Evolutionary conservation across 345 rosid species (phyloP), one percentile per base, ranked within the genome.

Genomic region (Populus pruinosa): DNA sequence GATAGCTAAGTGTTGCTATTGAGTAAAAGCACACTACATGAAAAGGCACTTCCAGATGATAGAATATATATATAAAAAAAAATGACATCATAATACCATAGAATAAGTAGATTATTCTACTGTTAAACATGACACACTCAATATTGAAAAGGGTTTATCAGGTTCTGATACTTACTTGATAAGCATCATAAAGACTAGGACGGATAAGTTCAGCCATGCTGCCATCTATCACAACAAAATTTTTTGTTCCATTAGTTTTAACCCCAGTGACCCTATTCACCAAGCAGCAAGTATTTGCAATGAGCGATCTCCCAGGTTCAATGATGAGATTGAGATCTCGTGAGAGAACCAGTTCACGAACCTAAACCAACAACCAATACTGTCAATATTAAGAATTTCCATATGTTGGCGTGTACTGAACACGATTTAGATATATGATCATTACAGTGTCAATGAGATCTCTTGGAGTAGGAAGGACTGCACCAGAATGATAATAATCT

Each of bases 181-280:
- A 96, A 43, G 99, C 98, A 81, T 82, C 98, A 76, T 96, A 96
- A 36, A 96, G 98, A 87, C 98, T 96, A 8, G 97, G 99, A 67
- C 98, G 98, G 82, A 96, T 96, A 39, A 94, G 97, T 79, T 96
- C 98, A 67, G 97, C 94, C 97, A 94, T 96, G 87, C 99, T 96
- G 66, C 99, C 98, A 86, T 96, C 98, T 62, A 94, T 90, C 69
- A 96, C 98, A 35, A 96, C 79, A 76, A 96, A 91, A 77, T 91
- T 92, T 82, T 94, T 96, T 33, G 99, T 89, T 73, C 99, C 98
- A 73, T 96, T 96, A 0, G 96, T 92, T 82, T 96, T 96, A 62
- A 96, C 98, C 36, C 99, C 99, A 29, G 92, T 96, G 20, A 96
- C 96, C 43, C 89, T 94, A 83, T 91, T 96, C 76, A 90, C 97